phyloP scores from a whole-genome alignment of 2,329 filamentous ascomycete species.

The Microdochium nivale region DNA sequence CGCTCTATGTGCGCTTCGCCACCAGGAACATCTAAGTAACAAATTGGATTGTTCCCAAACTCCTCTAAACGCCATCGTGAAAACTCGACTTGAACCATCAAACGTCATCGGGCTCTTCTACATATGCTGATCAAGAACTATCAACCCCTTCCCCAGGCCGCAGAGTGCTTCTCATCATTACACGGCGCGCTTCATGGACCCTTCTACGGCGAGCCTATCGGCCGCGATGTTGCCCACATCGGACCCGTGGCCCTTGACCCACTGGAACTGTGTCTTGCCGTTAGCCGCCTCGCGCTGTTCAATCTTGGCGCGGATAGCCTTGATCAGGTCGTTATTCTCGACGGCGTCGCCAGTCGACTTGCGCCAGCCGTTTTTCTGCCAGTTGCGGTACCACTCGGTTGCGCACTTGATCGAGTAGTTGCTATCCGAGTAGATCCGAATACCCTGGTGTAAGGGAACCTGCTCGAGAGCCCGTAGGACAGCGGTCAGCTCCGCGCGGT shows the following conservation, averaged over 20 bases:
- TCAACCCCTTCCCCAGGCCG: too few relatives aligned
- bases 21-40: too few relatives aligned
- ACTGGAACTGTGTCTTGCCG: conserved; percentile 63
- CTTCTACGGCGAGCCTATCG: conserved; percentile 66
- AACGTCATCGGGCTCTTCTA: too few relatives aligned
- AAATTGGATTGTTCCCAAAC: too few relatives aligned
- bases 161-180: too few relatives aligned
- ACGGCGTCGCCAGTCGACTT: conserved; percentile 64
- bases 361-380: conserved; percentile 70
- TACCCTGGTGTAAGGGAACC: conserved; percentile 55
- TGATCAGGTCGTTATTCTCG: conserved; percentile 79
- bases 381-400: conserved; percentile 72
- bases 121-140: too few relatives aligned
- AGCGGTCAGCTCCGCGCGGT: conserved; percentile 89
- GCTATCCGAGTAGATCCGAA: conserved; percentile 82
- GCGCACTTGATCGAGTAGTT: conserved; percentile 86
- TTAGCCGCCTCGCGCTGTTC: conserved; percentile 55
- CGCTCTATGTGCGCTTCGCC: too few relatives aligned
- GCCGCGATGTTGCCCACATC: conserved; percentile 72
- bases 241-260: conserved; percentile 80
- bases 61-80: too few relatives aligned
- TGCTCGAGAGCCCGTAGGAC: conserved; percentile 76
- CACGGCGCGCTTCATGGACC: conserved; percentile 29
- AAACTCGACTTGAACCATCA: too few relatives aligned
- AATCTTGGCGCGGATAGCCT: conserved; percentile 62